Base-by-base conservation (phyloP, 2,329 filamentous ascomycete species). In the Aureobasidium sp. region DNA sequence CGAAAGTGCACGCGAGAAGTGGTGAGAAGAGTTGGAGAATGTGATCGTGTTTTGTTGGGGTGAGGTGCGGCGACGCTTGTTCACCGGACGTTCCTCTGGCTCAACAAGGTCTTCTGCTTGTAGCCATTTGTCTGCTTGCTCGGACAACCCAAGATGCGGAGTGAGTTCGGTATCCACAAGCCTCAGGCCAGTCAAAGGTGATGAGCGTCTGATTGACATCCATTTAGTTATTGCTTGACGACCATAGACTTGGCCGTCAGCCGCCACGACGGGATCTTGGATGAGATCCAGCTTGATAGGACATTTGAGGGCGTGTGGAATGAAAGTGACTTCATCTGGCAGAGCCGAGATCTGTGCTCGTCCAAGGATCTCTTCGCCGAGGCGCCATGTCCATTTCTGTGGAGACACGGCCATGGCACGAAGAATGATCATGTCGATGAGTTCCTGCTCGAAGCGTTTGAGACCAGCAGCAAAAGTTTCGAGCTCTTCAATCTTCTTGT, bases 221-320 rank as follows among this genome's bases (percentile, higher is more conserved):
- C 72, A 74, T 50, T 68, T 64, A 57, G 67, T 59, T 15, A 75
- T 73, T 31, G 70, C 68, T 19, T 65, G 61, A n/a, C 69, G 65
- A 45, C 72, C 70, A 53, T 73, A 75, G 0, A 65, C 71, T 58
- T 69, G 68, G 0, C 66, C 65, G 54, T 74, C 71, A 2, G 63
- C 57, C 3, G 73, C 69, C 1, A 43, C 64, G 17, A 74, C 73
- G 4, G 73, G 70, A 60, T 74, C 70, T 40, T 69, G 60, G 64
- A 74, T 70, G 19, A 72, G 23, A 15, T 68, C 68, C 9, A 67
- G 67, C 13, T 66, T 69, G 50, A 74, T 73, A 3, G 71, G 70
- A 50, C 72, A 74, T 2, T 63, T 35, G 57, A 68, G 64, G 0
- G 69, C 63, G 8, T 64, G 27, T 33, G 70, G 68, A 27, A 70